A percentile compares a stretch with the other conserved stretches of the same genome.
Conservation (phyloP, 306 rosid species). For the Cucurbita moschata region DNA sequence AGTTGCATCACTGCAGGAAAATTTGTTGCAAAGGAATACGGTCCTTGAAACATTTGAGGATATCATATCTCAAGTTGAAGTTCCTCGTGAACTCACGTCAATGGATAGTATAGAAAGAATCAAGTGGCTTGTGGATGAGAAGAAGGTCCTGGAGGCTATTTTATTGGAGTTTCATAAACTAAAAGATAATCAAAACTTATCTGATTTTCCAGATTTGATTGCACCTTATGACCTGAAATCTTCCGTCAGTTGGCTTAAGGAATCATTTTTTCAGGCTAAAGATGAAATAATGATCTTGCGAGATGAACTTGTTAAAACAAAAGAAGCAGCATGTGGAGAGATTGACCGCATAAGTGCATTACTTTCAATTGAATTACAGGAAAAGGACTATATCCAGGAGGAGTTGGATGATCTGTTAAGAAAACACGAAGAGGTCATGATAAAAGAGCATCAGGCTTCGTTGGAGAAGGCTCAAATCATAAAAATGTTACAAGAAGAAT, state of each 20-base stretch:
- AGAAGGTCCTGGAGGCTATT: slow-evolving; percentile 34
- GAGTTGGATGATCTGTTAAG: slow-evolving; percentile 48
- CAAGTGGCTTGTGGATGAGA: slow-evolving; percentile 60
- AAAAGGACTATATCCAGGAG: slow-evolving; percentile 47
- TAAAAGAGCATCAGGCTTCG: slow-evolving; percentile 36
- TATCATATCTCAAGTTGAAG: slow-evolving; percentile 33
- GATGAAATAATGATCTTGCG: slow-evolving; percentile 28
- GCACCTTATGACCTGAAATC: slow-evolving; percentile 53
- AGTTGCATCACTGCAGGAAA: slow-evolving; percentile 52
- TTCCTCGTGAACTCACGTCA: slow-evolving; percentile 37
- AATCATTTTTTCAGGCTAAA: slow-evolving; percentile 40
- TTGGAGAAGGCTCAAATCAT: slow-evolving; percentile 50
- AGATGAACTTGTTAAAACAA: slow-evolving; percentile 39
- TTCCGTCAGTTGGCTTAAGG: slow-evolving; percentile 56
- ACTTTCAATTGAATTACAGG: slow-evolving; percentile 48
- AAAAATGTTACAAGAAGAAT: slow-evolving; percentile 45
- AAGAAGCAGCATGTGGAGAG: slow-evolving; percentile 35
- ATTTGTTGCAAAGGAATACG: slow-evolving; percentile 31
- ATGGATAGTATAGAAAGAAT: slow-evolving; percentile 47
- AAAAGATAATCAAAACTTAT: slow-evolving; percentile 36
- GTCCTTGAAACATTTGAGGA: slow-evolving; percentile 42
- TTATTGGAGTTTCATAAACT: slow-evolving; percentile 39
- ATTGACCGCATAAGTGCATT: slow-evolving; percentile 45
- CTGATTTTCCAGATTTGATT: slow-evolving; percentile 54
- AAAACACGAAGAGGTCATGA: slow-evolving; percentile 30